These are phyloP conservation scores for Microcyclospora tardicrescens DNA, from an alignment of 2,329 filamentous ascomycete genomes.

Conservation along the genomic window DNA sequence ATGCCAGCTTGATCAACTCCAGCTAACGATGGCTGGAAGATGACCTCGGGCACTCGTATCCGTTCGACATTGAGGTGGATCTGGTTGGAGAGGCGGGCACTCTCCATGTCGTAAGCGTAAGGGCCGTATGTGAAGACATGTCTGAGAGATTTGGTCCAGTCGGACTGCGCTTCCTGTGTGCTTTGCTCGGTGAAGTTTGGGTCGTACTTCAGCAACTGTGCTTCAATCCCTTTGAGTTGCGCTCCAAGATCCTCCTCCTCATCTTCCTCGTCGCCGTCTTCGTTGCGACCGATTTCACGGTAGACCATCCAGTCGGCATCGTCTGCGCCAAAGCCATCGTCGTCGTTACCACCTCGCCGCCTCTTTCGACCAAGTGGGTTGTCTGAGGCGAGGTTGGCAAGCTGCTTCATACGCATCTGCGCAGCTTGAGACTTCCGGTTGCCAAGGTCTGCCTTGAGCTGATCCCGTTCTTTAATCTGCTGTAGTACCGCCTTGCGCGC, in stretches of 20 bases:
- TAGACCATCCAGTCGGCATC: slow-evolving; percentile 98
- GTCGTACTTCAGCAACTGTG: slow-evolving; percentile 75
- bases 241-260: slow-evolving; percentile 77
- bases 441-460: slow-evolving; percentile 83
- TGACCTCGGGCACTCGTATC: slow-evolving; percentile 97
- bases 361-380: slow-evolving; percentile 64
- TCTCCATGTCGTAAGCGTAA: slow-evolving; percentile 69
- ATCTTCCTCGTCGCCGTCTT: slow-evolving; percentile 86
- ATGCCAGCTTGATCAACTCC: slow-evolving; percentile 96
- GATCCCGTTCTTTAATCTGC: slow-evolving; percentile 85
- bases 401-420: slow-evolving; percentile 96
- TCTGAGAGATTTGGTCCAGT: slow-evolving; percentile 86
- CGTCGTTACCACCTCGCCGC: slow-evolving; percentile 76
- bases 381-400: slow-evolving; percentile 90
- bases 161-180: slow-evolving; percentile 79
- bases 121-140: slow-evolving; percentile 85
- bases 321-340: slow-evolving; percentile 92
- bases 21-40: slow-evolving; percentile 96
- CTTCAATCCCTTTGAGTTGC: slow-evolving; percentile 63
- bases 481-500: slow-evolving; percentile 58
- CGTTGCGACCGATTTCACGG: slow-evolving; percentile 77
- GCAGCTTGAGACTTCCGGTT: slow-evolving; percentile 94
- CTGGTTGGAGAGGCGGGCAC: slow-evolving; percentile 70
- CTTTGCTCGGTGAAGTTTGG: slow-evolving; percentile 82
- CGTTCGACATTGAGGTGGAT: slow-evolving; percentile 97